Conservation (phyloP, 768 basidiomycete species). For the Boletus vinaceobasis region DNA sequence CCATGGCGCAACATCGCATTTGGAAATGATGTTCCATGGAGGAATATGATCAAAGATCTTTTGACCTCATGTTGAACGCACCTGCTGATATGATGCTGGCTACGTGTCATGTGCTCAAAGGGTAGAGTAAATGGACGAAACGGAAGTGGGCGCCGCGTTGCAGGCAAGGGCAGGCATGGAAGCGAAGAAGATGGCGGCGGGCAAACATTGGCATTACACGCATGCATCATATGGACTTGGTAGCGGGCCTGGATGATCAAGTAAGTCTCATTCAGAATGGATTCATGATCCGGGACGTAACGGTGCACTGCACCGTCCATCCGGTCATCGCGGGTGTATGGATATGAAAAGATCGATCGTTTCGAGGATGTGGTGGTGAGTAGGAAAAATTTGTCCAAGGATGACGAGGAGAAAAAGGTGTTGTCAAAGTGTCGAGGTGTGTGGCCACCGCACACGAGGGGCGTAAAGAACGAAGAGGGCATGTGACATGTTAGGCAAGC, state of each 20-base stretch:
- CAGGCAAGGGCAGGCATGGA: conserved; percentile 21
- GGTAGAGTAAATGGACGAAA: conserved; percentile 22
- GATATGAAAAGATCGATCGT: conserved; percentile 30
- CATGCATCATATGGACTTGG: conserved; percentile 10
- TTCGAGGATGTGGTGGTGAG: conserved; percentile 1
- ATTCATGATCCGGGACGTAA: conserved; percentile 30
- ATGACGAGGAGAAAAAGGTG: background rate
- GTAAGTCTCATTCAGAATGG: conserved; percentile 7
- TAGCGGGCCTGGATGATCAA: conserved; percentile 6
- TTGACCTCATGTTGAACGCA: conserved; percentile 33
- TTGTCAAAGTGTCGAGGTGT: background rate
- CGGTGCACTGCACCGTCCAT: conserved; percentile 20
- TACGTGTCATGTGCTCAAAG: conserved; percentile 27
- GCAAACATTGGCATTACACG: conserved; percentile 16
- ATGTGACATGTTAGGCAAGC: conserved; percentile 14
- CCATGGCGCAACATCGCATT: conserved; percentile 20
- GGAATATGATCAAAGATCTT: conserved; percentile 25
- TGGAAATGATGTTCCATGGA: conserved; percentile 22
- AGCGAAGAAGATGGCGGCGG: conserved; percentile 21
- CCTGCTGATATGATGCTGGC: conserved; percentile 27
- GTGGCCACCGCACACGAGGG: conserved; percentile 4
- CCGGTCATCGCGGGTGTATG: conserved; percentile 32
- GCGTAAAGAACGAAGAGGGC: conserved; percentile 12
- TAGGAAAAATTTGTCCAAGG: conserved; percentile 22
- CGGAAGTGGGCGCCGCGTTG: conserved; percentile 19